Conservation (phyloP, 2,329 filamentous ascomycete genomes). For the Colletotrichum chrysophilum region DNA sequence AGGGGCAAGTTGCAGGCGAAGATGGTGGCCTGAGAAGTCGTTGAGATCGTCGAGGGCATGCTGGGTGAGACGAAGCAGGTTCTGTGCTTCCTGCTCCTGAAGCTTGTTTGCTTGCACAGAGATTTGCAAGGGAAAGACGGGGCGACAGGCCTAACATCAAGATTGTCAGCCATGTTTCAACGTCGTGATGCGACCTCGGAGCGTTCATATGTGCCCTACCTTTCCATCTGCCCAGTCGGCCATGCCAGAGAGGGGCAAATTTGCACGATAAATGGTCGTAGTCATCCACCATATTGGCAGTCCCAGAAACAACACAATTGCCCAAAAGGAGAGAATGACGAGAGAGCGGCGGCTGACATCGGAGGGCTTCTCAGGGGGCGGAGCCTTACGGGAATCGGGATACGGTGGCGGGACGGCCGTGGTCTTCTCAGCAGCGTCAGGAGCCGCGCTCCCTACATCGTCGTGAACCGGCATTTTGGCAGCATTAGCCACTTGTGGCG, state of each 20-base stretch:
- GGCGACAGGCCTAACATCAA: constrained; percentile 73
- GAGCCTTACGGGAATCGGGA: constrained; percentile 44
- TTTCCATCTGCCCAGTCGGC: constrained; percentile 89
- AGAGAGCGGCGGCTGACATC: constrained; percentile 72
- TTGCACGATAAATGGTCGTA: constrained; percentile 88
- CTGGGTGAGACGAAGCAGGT: constrained; percentile 81
- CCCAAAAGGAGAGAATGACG: constrained; percentile 90
- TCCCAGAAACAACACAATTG: constrained; percentile 81
- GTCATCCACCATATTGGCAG: constrained; percentile 96
- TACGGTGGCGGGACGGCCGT: neutral
- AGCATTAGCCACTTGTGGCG: constrained; percentile 2
- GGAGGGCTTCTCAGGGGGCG: constrained; percentile 79
- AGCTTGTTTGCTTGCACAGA: constrained; percentile 74
- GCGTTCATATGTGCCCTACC: constrained; percentile 51
- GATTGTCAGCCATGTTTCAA: neutral
- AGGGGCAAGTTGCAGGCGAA: constrained; percentile 72
- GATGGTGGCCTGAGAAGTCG: constrained; percentile 83
- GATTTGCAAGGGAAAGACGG: constrained; percentile 86
- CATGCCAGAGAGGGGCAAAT: constrained; percentile 85
- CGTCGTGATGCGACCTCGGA: neutral
- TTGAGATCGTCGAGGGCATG: constrained; percentile 86
- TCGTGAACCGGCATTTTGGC: constrained; percentile 1
- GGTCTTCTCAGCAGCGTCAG: neutral
- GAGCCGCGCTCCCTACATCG: neutral
- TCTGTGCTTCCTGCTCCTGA: constrained; percentile 70